Base-by-base conservation (phyloP, 768 basidiomycete species). In the Tubosaeta sp. region DNA sequence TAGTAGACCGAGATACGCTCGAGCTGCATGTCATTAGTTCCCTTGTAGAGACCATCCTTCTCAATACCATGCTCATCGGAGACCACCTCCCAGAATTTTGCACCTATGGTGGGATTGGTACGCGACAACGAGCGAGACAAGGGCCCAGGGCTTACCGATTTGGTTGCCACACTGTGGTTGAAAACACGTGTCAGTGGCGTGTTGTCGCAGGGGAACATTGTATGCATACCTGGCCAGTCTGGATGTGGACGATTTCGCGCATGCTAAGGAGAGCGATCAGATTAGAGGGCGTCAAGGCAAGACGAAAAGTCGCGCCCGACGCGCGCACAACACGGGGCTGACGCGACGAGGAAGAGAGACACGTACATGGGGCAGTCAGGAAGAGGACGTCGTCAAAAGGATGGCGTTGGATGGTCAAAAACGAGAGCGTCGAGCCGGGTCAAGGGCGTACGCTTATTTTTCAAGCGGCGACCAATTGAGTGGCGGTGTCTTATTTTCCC, bases 241-340 rank as follows among this genome's bases (percentile, higher is more conserved):
- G 95, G 67, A 98, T 85, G 77, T 98, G 95, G 71, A 98, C 94
- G 75, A 98, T 97, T 86, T 98, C 94, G 80, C 94, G 90, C 90
- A 92, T 93, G 80, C 90, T 92, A 64, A 67, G 62, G 57, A 53
- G 36, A 47, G 53, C 47, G 65, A 66, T 57, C 61, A 67, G 69
- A 47, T 52, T 49, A 49, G 53, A 44, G 35, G 48, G 48, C 41
- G 62, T 54, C 46, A 42, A 54, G 43, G 46, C 46, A 4, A 5
- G 12, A 43, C 44, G 16, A 39, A 50, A 56, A 47, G 47, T 59
- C 62, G 59, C 67, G 67, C 54, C 16, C 32, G 32, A 63, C 67
- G 53, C 62, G 59, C 51, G 62, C 59, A 44, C 61, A 58, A 58
- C 68, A 66, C 50, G 57, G 34, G 24, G 8, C 4, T 9, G 18